Evolutionary conservation across 139 green algal genomes (phyloP), one percentile per base, ranked within the genome.

Genomic region (Pleodorina starrii): DNA sequence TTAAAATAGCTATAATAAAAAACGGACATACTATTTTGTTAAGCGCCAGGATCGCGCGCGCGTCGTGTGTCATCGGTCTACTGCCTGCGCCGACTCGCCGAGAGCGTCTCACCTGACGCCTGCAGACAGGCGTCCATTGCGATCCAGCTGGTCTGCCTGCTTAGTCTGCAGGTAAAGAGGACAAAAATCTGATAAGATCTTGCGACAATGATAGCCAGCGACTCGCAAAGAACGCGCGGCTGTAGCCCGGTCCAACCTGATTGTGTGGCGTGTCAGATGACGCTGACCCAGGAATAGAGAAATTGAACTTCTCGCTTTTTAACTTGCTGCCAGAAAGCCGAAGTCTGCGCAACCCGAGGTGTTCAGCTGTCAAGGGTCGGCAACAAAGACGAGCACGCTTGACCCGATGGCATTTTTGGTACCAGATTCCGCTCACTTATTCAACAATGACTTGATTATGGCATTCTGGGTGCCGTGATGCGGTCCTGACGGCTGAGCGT

Each of bases 231-330:
- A 19, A 12, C 57, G 35, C 32, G 72, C 42, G 74, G 74, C 74
- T 82, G 74, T 82, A 82, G 74, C 74, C 74, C 27, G 35, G 44
- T 63, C 27, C 74, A 63, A 82, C 74, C 74, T 82, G 74, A 27
- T 63, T 63, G 74, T 36, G 72, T 11, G 44, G 44, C 25, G 74
- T 63, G 25, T 82, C 74, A 19, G 74, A 63, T 29, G 43, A 82
- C 19, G 72, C 44, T 42, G 43, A 44, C 74, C 44, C 44, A 42
- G 27, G 44, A 29, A 63, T 66, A 43, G 74, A 48, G 19, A 63
- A 63, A 10, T 7, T 42, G 1, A 48, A 63, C 29, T 63, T 63
- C 29, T 82, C 74, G 25, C 19, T 46, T 43, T 82, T 82, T 27
- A 66, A 10, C 46, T 82, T 82, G 44, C 74, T 48, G 21, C 74